Percentiles rank a stretch among this genome's conserved stretches.
These are phyloP conservation scores for Aspergillus vadensis DNA, from an alignment of 2,329 filamentous ascomycete species.

Conservation along the genomic window DNA sequence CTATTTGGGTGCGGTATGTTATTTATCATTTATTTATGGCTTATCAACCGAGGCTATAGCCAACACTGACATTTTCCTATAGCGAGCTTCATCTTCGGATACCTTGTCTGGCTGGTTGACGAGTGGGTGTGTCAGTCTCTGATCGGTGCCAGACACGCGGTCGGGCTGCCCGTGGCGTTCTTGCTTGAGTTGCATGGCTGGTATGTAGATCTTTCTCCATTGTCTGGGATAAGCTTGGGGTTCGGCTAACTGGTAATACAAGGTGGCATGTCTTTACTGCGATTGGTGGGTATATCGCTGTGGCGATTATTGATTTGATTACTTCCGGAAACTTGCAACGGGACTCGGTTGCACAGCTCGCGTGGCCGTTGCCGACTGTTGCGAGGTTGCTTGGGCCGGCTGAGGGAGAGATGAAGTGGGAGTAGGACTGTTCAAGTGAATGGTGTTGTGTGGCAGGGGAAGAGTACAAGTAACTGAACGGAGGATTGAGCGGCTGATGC, in stretches of 20 bases:
- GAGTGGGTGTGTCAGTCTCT: constrained; percentile 37
- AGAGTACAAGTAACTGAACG: too few relatives aligned
- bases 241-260: neutral
- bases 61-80: neutral
- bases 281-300: constrained; percentile 46
- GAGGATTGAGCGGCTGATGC: too few relatives aligned
- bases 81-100: constrained; percentile 44
- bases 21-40: neutral
- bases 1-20: constrained; percentile 30
- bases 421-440: too few relatives aligned
- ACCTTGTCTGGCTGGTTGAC: constrained; percentile 46
- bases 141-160: constrained; percentile 26
- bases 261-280: constrained; percentile 50
- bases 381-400: neutral
- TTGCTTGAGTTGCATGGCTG: constrained; percentile 48
- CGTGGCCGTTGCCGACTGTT: constrained; percentile 37
- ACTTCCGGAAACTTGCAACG: constrained; percentile 36
- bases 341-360: constrained; percentile 33
- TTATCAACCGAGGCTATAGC: neutral
- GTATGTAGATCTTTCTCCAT: constrained; percentile 27
- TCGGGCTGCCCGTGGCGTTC: constrained; percentile 44
- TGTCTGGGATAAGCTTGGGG: too few relatives aligned
- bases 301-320: constrained; percentile 42
- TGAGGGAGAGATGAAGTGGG: neutral
- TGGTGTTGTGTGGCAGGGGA: too few relatives aligned